phyloP scores from a whole-genome alignment of 2,329 filamentous ascomycete species.

The Thielaviopsis euricoi region DNA sequence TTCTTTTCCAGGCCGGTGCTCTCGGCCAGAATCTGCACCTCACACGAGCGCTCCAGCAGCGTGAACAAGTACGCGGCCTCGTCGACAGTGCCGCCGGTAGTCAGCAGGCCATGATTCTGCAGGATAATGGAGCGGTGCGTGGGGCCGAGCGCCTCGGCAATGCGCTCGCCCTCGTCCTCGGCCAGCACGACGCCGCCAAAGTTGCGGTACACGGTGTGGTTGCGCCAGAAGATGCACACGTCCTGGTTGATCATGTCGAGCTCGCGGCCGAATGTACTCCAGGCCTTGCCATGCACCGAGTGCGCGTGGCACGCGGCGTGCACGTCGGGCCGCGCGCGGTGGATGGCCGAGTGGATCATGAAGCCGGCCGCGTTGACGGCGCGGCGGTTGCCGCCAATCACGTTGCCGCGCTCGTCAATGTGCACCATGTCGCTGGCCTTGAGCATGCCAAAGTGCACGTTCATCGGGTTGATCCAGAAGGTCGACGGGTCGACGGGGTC shows the following conservation, averaged over 20 bases:
- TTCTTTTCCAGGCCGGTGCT: constrained; percentile 16
- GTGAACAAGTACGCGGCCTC: constrained; percentile 50
- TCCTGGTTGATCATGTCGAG: constrained; percentile 48
- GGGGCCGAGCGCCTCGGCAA: constrained; percentile 39
- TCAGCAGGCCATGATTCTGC: constrained; percentile 48
- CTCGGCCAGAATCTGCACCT: constrained; percentile 21
- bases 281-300: constrained; percentile 40
- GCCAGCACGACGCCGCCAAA: constrained; percentile 48
- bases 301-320: constrained; percentile 47
- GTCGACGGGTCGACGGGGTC: constrained; percentile 41
- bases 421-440: constrained; percentile 46
- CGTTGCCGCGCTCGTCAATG: constrained; percentile 39
- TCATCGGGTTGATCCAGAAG: constrained; percentile 53
- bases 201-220: constrained; percentile 41
- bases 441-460: constrained; percentile 43
- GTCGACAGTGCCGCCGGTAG: constrained; percentile 46
- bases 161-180: constrained; percentile 39
- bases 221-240: constrained; percentile 37
- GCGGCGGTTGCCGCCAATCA: constrained; percentile 40
- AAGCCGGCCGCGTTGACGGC: constrained; percentile 46
- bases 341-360: constrained; percentile 43
- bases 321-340: constrained; percentile 42
- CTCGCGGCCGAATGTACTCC: constrained; percentile 38
- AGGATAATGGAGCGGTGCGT: constrained; percentile 38
- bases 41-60: constrained; percentile 19